These are phyloP conservation scores for Lecanicillium sp. DNA, from an alignment of 2,329 filamentous ascomycete species.

Conservation along the genomic window DNA sequence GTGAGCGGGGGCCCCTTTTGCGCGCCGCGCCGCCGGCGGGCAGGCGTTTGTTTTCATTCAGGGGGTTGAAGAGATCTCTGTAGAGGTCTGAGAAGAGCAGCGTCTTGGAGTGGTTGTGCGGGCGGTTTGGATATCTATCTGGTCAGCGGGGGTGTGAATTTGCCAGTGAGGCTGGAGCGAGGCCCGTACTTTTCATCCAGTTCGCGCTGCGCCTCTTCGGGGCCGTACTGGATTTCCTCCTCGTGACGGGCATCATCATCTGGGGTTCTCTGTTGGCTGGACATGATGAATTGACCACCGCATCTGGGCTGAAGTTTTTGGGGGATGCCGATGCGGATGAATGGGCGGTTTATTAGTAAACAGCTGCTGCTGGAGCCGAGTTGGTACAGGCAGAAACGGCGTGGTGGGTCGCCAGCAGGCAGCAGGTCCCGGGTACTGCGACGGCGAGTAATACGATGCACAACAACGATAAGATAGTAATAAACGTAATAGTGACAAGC, in stretches of 20 bases:
- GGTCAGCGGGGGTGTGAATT: conserved; percentile 16
- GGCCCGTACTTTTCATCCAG: conserved; percentile 37
- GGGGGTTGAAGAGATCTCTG: conserved; percentile 71
- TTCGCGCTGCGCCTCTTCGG: conserved; percentile 33
- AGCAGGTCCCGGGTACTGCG: not conserved
- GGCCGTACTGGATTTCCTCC: conserved; percentile 46
- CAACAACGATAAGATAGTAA: no score
- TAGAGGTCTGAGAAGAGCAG: conserved; percentile 78
- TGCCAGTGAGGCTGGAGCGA: not conserved
- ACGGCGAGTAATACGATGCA: no score
- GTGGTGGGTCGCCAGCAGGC: conserved; percentile 3
- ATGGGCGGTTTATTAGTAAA: not conserved
- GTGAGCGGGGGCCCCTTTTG: conserved; percentile 55
- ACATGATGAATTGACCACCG: no score
- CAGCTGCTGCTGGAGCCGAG: no score
- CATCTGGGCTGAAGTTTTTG: no score
- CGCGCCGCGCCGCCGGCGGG: conserved; percentile 50
- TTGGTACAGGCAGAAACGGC: not conserved
- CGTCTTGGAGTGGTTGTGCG: conserved; percentile 72
- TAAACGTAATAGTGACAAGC: no score
- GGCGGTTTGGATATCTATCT: conserved; percentile 72
- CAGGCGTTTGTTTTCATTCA: conserved; percentile 73
- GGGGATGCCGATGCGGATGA: not conserved
- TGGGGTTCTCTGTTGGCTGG: conserved; percentile 25
- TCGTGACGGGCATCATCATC: conserved; percentile 41